These are phyloP conservation scores for Terfezia boudieri DNA, from an alignment of 495 filamentous ascomycete genomes.

Conservation along the genomic window DNA sequence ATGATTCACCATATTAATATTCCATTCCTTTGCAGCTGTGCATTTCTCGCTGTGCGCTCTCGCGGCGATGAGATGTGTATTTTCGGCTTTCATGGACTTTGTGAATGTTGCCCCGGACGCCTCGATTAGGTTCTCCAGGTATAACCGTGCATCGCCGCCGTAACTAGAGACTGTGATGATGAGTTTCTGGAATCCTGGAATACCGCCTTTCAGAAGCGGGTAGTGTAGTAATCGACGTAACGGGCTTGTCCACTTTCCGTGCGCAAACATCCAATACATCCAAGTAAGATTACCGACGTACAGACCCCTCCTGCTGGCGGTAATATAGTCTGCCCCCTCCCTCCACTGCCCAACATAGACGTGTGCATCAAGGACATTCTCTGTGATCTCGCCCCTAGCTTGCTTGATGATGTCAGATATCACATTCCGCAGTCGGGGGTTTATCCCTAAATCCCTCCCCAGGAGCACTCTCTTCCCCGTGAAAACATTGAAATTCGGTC, in stretches of 20 bases:
- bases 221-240: slow-evolving; percentile 68
- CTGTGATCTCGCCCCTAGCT: slow-evolving; percentile 45
- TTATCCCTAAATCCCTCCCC: slow-evolving; percentile 48
- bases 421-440: slow-evolving; percentile 37
- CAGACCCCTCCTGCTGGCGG: slow-evolving; percentile 49
- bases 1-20: slow-evolving; percentile 73
- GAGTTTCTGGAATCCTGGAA: slow-evolving; percentile 56
- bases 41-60: slow-evolving; percentile 64
- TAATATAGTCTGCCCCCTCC: slow-evolving; percentile 54
- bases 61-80: slow-evolving; percentile 87
- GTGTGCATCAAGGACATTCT: slow-evolving; percentile 45
- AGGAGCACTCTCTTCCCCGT: slow-evolving; percentile 42
- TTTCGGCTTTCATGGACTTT: slow-evolving; percentile 77
- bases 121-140: slow-evolving; percentile 74
- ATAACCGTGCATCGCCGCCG: slow-evolving; percentile 75
- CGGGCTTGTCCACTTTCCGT: slow-evolving; percentile 70
- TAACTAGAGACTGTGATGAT: slow-evolving; percentile 84
- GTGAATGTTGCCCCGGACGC: slow-evolving; percentile 72
- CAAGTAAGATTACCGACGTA: slow-evolving; percentile 81
- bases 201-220: slow-evolving; percentile 46
- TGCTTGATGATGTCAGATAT: slow-evolving; percentile 44
- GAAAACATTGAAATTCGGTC: slow-evolving; percentile 34
- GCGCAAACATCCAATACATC: slow-evolving; percentile 77
- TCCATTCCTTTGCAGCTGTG: slow-evolving; percentile 77
- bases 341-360: slow-evolving; percentile 74